Conservation (phyloP, 2,329 filamentous ascomycete genomes). For the Cladosporium sp. region DNA sequence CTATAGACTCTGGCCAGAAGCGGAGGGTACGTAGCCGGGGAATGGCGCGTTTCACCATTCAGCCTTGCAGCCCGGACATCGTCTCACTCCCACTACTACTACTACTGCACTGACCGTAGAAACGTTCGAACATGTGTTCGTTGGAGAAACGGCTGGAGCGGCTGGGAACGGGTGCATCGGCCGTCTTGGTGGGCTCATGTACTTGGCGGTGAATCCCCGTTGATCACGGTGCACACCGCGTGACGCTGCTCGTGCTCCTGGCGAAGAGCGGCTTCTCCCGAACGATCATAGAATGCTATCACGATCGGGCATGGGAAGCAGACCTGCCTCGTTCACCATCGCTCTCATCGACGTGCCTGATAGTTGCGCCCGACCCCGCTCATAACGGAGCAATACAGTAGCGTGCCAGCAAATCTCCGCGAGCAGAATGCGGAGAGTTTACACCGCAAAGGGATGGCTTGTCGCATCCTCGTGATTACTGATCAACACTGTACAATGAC, state of each 20-base stretch:
- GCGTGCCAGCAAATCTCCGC: constrained; percentile 1
- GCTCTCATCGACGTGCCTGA: background rate
- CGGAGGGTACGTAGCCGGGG: background rate
- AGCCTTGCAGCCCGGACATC: background rate
- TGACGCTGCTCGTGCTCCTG: background rate
- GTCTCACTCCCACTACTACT: background rate
- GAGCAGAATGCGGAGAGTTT: background rate
- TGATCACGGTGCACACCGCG: constrained; percentile 3
- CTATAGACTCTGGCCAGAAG: background rate
- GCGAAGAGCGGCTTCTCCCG: constrained; percentile 2
- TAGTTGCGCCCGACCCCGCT: constrained; percentile 2
- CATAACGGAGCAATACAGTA: constrained; percentile 5
- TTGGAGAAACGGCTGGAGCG: constrained; percentile 5
- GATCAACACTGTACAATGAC: background rate
- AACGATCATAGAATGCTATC: background rate
- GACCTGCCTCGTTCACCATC: background rate
- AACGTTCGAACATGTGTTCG: constrained; percentile 4
- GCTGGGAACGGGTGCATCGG: constrained; percentile 6
- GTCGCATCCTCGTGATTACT: constrained; percentile 3
- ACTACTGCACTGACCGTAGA: background rate
- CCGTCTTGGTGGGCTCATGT: background rate
- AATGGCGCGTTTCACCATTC: constrained; percentile 8
- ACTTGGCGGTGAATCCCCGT: constrained; percentile 2
- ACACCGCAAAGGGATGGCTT: background rate
- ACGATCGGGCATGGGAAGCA: background rate